These are phyloP conservation scores for Pichia norvegensis DNA, from an alignment of 1,139 yeast genomes.

Conservation along the genomic window DNA sequence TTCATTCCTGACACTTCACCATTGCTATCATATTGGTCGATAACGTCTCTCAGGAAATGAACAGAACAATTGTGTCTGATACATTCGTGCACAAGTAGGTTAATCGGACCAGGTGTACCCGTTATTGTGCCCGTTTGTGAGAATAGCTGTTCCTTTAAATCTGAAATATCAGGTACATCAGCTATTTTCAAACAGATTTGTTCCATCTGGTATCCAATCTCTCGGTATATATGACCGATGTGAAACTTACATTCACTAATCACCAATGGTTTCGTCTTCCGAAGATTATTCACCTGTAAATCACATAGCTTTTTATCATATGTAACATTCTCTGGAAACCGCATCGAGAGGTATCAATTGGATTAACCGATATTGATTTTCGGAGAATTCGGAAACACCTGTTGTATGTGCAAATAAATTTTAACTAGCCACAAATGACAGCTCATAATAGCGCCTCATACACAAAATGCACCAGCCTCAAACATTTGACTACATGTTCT, in stretches of 20 bases:
- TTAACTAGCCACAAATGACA: too few relatives aligned
- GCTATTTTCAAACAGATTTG: slow-evolving; percentile 2
- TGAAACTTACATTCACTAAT: slow-evolving; percentile 14
- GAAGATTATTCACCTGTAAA: slow-evolving; percentile 9
- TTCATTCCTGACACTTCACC: slow-evolving; percentile 12
- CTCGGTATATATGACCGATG: slow-evolving; percentile 11
- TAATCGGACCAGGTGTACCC: slow-evolving; percentile 7
- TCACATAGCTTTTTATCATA: slow-evolving; percentile 10
- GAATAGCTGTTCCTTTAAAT: slow-evolving; percentile 2
- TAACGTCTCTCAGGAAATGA: slow-evolving; percentile 11
- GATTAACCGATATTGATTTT: too few relatives aligned
- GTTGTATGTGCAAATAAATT: too few relatives aligned
- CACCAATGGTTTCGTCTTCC: slow-evolving; percentile 11
- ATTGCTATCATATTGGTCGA: slow-evolving; percentile 13
- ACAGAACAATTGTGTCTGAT: slow-evolving; percentile 12
- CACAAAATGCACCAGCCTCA: too few relatives aligned
- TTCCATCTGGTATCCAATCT: slow-evolving; percentile 8
- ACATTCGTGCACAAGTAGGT: slow-evolving; percentile 11
- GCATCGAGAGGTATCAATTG: slow-evolving; percentile 1
- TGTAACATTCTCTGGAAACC: slow-evolving; percentile 3
- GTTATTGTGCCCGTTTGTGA: slow-evolving; percentile 3
- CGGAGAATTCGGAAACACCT: neutral
- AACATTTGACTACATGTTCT: too few relatives aligned
- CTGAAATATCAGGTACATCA: neutral
- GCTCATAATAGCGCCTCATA: too few relatives aligned